Evolutionary conservation across 1,284 basidiomycete genomes (phyloP).

Genomic region (Athelia sp.): DNA sequence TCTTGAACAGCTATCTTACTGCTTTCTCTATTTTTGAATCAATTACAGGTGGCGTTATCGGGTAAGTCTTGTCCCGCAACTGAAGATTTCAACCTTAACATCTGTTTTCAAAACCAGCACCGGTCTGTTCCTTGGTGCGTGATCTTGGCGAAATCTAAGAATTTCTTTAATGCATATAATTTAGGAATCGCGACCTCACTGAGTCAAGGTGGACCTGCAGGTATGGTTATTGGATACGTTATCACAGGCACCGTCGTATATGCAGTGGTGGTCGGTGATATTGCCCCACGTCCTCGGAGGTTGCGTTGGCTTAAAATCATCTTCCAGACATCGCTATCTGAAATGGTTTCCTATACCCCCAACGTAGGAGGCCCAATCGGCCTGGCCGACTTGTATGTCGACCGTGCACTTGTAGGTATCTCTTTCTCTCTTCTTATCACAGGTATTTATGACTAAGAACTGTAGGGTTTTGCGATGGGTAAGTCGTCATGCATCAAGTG

Average conservation of each 20-base stretch:
- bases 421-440: too few relatives aligned
- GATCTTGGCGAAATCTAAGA: background rate
- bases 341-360: background rate
- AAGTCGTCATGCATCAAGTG: background rate
- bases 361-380: background rate
- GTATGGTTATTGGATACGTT: background rate
- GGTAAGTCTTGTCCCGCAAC: background rate
- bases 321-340: background rate
- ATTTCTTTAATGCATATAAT: background rate
- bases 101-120: background rate
- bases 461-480: background rate
- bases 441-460: too few relatives aligned
- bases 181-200: background rate
- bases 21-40: background rate
- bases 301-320: background rate
- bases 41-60: background rate
- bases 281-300: background rate
- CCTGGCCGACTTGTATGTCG: background rate
- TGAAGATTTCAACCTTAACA: too few relatives aligned
- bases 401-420: background rate
- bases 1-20: too few relatives aligned
- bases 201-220: background rate
- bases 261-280: background rate
- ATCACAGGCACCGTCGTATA: background rate
- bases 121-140: background rate